Evolutionary conservation across 176 grass and related monocot genomes (phyloP), one percentile per base, ranked within the genome.

Genomic region (Avena eriantha): DNA sequence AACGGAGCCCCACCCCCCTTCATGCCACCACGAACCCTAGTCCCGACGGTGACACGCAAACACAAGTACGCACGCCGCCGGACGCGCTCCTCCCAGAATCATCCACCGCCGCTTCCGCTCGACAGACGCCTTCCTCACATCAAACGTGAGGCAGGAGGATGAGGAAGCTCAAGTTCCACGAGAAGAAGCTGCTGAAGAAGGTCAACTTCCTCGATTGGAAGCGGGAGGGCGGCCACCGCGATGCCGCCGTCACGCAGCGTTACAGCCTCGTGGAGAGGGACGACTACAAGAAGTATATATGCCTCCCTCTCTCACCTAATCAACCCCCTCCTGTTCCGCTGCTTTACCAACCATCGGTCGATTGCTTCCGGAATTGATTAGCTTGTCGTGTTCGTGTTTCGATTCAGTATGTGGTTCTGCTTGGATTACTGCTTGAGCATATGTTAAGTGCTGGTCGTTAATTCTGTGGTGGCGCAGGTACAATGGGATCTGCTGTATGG

Each of bases 401-500:
- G 22, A 23, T 61, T 24, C n/a, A 23, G 22, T 11, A 61, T 4
- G 10, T 63, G 21, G 21, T 7, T 19, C 17, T 22, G 57, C 7
- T 59, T 59, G 22, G 10, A 24, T 13, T 63, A 15, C 58, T 24
- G 10, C 58, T 4, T 13, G 56, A 41, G 1, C 67, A 4, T 45
- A 0, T 69, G 67, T 10, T 10, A 50, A 34, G 43, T 39, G 19
- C 9, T n/a, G 14, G n/a, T 12, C 18, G 86, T 35, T 54, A 31
- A 64, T 36, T 70, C 26, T 72, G 16, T 36, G 46, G 12, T 81
- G 48, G 12, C 8, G 4, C 77, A 90, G 89, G 82, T 93, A 95
- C 82, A 88, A 87, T 3, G 84, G 77, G 82, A 90, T 95, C 41
- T 95, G 93, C 84, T 6, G 60, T 5, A 89, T 90, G 88, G 86